Percentiles rank a stretch among this genome's conserved stretches.
Conservation (phyloP, 768 basidiomycete genomes). For the Lactifluus hygrophoroides region DNA sequence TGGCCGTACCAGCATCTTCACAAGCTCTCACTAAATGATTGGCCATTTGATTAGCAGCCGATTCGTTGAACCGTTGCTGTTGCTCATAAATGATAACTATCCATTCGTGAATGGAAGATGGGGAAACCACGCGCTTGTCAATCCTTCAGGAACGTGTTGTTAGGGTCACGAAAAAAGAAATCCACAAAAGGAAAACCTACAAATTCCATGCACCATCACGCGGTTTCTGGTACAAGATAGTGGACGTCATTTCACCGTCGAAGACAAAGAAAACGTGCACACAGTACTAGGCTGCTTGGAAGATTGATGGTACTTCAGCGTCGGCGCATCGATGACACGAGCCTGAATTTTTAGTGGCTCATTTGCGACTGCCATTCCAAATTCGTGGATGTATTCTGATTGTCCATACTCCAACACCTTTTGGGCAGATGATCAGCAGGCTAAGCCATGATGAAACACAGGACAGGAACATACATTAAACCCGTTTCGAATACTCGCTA, state of each 20-base stretch:
- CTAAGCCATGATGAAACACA: background rate
- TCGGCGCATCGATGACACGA: slow-evolving; percentile 55
- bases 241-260: background rate
- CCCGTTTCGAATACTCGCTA: slow-evolving; percentile 46
- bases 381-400: slow-evolving; percentile 53
- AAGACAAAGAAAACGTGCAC: slow-evolving; percentile 22
- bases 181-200: slow-evolving; percentile 29
- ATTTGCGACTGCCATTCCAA: slow-evolving; percentile 54
- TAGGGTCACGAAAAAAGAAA: background rate
- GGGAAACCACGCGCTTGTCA: slow-evolving; percentile 58
- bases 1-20: slow-evolving; percentile 47
- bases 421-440: background rate
- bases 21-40: slow-evolving; percentile 41
- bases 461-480: slow-evolving; percentile 36
- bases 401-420: slow-evolving; percentile 40
- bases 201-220: slow-evolving; percentile 73
- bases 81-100: slow-evolving; percentile 60
- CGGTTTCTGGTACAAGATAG: slow-evolving; percentile 37
- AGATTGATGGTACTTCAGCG: slow-evolving; percentile 52
- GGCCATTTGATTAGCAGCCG: slow-evolving; percentile 45
- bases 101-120: slow-evolving; percentile 48
- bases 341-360: slow-evolving; percentile 52
- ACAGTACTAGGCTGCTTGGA: slow-evolving; percentile 53
- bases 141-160: slow-evolving; percentile 36
- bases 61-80: slow-evolving; percentile 45